Evolutionary conservation across 495 filamentous ascomycete genomes (phyloP).

Genomic region (Lentithecium fluviatile): DNA sequence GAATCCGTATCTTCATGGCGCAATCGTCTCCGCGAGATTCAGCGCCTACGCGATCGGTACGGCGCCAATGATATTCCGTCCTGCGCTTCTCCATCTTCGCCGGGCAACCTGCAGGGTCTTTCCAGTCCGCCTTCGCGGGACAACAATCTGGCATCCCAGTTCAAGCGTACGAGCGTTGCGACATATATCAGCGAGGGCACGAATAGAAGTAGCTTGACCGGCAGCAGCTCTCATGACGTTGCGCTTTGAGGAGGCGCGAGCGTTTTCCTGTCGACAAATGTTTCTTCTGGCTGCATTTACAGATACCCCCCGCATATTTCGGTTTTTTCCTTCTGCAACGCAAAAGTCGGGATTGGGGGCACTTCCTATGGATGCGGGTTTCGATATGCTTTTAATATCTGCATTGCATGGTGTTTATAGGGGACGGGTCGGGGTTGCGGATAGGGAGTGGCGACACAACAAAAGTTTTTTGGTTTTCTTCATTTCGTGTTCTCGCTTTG

Average conservation of each 20-base stretch:
- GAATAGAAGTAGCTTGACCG: constrained; percentile 28
- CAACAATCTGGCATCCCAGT: not conserved
- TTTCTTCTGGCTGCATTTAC: constrained; percentile 8
- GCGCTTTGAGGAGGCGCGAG: not conserved
- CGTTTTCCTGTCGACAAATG: not conserved
- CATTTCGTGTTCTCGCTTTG: too few species aligned
- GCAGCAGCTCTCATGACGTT: constrained; percentile 13
- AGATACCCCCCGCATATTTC: too few species aligned
- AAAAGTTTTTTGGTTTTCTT: too few species aligned
- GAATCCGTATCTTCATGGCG: constrained; percentile 91
- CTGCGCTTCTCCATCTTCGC: constrained; percentile 10
- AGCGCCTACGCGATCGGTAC: constrained; percentile 67
- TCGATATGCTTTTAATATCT: too few species aligned
- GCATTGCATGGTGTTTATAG: too few species aligned
- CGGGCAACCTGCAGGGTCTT: constrained; percentile 4
- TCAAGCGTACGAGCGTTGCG: constrained; percentile 32
- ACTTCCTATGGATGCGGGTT: too few species aligned
- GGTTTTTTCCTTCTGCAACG: too few species aligned
- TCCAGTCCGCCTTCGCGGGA: constrained; percentile 20
- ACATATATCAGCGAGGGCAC: constrained; percentile 33
- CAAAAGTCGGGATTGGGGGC: too few species aligned
- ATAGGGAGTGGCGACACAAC: too few species aligned
- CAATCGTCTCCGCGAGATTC: constrained; percentile 80
- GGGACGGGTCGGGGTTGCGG: too few species aligned
- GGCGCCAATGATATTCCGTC: not conserved